Evolutionary conservation across 306 rosid species (phyloP).

Genomic region (Aeschynomene evenia): DNA sequence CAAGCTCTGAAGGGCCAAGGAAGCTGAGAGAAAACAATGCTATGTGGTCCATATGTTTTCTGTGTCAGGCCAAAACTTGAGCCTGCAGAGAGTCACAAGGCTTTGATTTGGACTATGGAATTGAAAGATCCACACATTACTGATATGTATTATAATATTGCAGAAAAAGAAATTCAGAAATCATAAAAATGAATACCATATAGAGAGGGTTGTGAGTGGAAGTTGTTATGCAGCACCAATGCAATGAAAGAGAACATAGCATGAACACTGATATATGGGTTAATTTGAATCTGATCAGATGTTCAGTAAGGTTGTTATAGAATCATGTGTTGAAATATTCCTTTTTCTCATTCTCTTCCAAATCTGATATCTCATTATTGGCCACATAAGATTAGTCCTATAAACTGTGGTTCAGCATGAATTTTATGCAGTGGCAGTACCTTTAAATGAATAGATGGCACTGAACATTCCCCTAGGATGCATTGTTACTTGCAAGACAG

Average conservation of each 20-base stretch:
- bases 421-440: too few species aligned
- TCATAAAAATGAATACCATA: neutral
- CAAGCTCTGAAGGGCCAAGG: slow-evolving; percentile 16
- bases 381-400: neutral
- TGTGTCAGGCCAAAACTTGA: slow-evolving; percentile 19
- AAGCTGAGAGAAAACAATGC: slow-evolving; percentile 13
- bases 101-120: slow-evolving; percentile 12
- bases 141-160: neutral
- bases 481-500: neutral
- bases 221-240: neutral
- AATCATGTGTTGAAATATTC: neutral
- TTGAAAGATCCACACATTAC: slow-evolving; percentile 5
- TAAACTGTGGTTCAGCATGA: too few species aligned
- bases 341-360: neutral
- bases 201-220: neutral
- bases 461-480: neutral
- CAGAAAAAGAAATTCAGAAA: neutral
- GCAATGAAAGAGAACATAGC: neutral
- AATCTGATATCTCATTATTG: neutral
- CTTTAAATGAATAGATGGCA: too few species aligned
- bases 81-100: slow-evolving; percentile 11
- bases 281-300: neutral
- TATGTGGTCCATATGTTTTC: neutral
- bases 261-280: neutral
- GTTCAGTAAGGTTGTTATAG: neutral